Evolutionary conservation across 495 filamentous ascomycete species (phyloP).

Genomic region (Chaetomidium leptoderma): DNA sequence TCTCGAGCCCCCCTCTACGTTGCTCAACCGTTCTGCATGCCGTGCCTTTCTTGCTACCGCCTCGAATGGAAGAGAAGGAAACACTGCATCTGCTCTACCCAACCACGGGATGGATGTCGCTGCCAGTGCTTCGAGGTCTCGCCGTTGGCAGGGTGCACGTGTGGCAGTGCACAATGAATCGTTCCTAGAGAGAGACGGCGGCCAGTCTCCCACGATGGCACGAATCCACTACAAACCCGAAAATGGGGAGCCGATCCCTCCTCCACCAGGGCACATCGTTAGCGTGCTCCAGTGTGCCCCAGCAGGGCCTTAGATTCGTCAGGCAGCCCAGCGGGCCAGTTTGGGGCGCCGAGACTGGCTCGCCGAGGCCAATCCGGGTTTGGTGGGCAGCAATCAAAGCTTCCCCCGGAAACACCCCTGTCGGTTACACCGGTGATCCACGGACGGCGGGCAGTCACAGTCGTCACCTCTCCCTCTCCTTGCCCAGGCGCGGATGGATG

Average conservation of each 20-base stretch:
- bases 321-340: slow-evolving; percentile 18
- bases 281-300: slow-evolving; percentile 20
- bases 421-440: slow-evolving; percentile 29
- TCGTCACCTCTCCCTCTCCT: slow-evolving; percentile 23
- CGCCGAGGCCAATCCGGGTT: slow-evolving; percentile 24
- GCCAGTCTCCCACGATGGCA: too few relatives aligned
- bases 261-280: slow-evolving; percentile 15
- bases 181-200: too few relatives aligned
- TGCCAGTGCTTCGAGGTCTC: neutral
- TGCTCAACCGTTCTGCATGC: slow-evolving; percentile 10
- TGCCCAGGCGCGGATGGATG: slow-evolving; percentile 5
- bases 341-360: slow-evolving; percentile 16
- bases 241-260: slow-evolving; percentile 16
- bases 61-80: neutral
- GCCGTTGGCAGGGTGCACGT: too few relatives aligned
- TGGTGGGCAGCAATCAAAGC: slow-evolving; percentile 23
- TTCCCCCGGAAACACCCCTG: slow-evolving; percentile 18
- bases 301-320: slow-evolving; percentile 27
- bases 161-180: too few relatives aligned
- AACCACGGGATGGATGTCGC: neutral
- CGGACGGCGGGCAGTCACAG: too few relatives aligned
- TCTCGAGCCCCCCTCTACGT: too few relatives aligned
- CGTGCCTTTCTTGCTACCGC: neutral
- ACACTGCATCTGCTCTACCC: neutral
- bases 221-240: slow-evolving; percentile 3